Base-by-base conservation (phyloP, 768 basidiomycete species). In the Rhizopogon sp. region DNA sequence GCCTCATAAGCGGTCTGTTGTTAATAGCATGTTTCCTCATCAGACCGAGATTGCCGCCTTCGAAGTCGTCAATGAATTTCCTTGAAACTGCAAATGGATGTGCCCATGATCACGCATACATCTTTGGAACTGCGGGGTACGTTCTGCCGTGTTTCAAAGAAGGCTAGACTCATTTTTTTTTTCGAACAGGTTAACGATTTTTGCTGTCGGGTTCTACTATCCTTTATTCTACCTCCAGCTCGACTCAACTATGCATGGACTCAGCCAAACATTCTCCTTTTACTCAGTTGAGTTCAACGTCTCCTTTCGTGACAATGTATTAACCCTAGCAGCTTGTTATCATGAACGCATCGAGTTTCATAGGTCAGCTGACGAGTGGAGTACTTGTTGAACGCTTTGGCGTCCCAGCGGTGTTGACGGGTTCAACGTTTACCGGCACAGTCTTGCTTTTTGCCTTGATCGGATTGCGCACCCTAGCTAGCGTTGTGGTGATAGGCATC, bases 151-250 rank as follows among this genome's bases (percentile, higher is more conserved):
- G 9, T 4, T 29, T 37, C 54, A 43, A 57, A 52, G 22, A 35
- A 1, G 16, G 16, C 35, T 11, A 6, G 3, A 33, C 14, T 14
- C 22, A 40, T 43, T 9, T 46, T 28, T 43, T 9, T 46, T 28
- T 16, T 25, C 37, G 3, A n/a, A 16, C 16, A 71, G 68, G 3
- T 57, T 69, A 40, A 25, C 62, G 8, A 55, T 75, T 33, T 72
- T 71, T 22, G 62, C 76, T 20, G 57, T 72, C 4, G 79, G 76
- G 1, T 65, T 82, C 39, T 84, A 77, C 60, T 80, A 78, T 54
- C 81, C 83, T 1, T 68, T 82, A 28, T 85, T 83, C 67, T 85
- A 82, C 61, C 66, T 86, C 22, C 84, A 86, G 58, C 69, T 85
- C 14, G 73, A 80, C 43, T 73, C 82, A 1, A 72, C 79, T 20